Evolutionary conservation across 2,329 filamentous ascomycete species (phyloP).

Genomic region (Stemphylium beticola): DNA sequence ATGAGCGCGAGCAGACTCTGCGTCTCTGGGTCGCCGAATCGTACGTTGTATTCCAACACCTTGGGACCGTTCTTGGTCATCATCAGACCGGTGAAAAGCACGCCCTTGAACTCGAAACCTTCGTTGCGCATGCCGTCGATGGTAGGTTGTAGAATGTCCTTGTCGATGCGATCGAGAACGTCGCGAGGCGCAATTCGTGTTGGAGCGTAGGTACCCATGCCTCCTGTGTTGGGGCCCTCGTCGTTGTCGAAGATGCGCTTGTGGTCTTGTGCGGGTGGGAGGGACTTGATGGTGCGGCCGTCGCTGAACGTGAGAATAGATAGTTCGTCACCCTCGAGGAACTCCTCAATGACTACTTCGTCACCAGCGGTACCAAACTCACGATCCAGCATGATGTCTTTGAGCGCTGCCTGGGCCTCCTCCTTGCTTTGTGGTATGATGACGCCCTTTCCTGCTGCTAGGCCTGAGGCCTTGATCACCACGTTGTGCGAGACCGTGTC

Average conservation of each 20-base stretch:
- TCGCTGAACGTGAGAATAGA: conserved; percentile 92
- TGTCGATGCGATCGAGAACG: conserved; percentile 78
- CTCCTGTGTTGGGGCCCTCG: conserved; percentile 89
- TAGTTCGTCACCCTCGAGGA: conserved; percentile 87
- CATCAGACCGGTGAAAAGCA: conserved; percentile 92
- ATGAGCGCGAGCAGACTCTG: conserved; percentile 84
- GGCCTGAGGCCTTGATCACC: conserved; percentile 91
- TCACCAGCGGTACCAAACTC: conserved; percentile 87
- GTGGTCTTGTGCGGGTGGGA: conserved; percentile 94
- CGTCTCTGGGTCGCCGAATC: conserved; percentile 91
- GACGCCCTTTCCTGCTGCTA: conserved; percentile 95
- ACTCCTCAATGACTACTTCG: conserved; percentile 96
- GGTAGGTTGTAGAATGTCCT: conserved; percentile 85
- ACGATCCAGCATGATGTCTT: conserved; percentile 87
- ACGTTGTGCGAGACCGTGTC: conserved; percentile 45
- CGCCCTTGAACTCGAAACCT: conserved; percentile 62
- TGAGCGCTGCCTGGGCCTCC: conserved; percentile 81
- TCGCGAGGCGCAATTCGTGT: conserved; percentile 60
- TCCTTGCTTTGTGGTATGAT: conserved; percentile 82
- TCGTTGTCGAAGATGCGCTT: conserved; percentile 94
- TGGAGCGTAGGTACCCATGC: conserved; percentile 97
- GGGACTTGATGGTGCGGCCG: conserved; percentile 79
- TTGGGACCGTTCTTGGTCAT: conserved; percentile 81
- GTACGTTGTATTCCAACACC: conserved; percentile 90
- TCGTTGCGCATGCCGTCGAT: conserved; percentile 87